phyloP scores from a whole-genome alignment of 1,284 basidiomycete species.

The Trichosporon sp. region DNA sequence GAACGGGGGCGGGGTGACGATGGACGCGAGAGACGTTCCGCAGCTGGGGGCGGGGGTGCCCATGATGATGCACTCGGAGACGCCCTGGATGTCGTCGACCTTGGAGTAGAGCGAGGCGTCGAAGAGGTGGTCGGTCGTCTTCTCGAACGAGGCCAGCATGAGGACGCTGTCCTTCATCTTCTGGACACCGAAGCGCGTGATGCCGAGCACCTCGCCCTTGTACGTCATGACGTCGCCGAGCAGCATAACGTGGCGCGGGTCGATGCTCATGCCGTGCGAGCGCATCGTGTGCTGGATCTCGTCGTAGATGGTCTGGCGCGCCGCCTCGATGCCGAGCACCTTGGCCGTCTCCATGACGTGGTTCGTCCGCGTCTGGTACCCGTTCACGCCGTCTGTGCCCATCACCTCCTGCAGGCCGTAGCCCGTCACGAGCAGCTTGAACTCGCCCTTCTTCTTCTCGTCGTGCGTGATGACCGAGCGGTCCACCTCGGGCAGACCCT shows the following conservation, averaged over 20 bases:
- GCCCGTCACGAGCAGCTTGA: conserved; percentile 83
- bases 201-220: conserved; percentile 98
- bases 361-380: conserved; percentile 88
- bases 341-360: conserved; percentile 94
- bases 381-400: conserved; percentile 93
- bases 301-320: conserved; percentile 88
- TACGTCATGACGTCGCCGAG: conserved; percentile 98
- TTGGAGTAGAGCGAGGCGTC: conserved; percentile 96
- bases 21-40: conserved; percentile 78
- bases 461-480: conserved; percentile 90
- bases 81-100: conserved; percentile 89
- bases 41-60: conserved; percentile 94
- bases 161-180: conserved; percentile 99
- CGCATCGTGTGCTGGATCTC: conserved; percentile 98
- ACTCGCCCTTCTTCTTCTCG: conserved; percentile 68
- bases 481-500: conserved; percentile 80
- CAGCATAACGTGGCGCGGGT: conserved; percentile 97
- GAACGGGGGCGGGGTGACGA: conserved; percentile 57
- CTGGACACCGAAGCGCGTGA: conserved; percentile 98
- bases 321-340: conserved; percentile 96
- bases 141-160: conserved; percentile 99
- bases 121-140: conserved; percentile 98
- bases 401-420: conserved; percentile 97
- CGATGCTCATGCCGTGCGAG: conserved; percentile 96
- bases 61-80: conserved; percentile 99